Percentiles rank a stretch among this genome's conserved stretches.
These are phyloP conservation scores for Neonectria faginata DNA, from an alignment of 2,329 filamentous ascomycete genomes.

Conservation along the genomic window DNA sequence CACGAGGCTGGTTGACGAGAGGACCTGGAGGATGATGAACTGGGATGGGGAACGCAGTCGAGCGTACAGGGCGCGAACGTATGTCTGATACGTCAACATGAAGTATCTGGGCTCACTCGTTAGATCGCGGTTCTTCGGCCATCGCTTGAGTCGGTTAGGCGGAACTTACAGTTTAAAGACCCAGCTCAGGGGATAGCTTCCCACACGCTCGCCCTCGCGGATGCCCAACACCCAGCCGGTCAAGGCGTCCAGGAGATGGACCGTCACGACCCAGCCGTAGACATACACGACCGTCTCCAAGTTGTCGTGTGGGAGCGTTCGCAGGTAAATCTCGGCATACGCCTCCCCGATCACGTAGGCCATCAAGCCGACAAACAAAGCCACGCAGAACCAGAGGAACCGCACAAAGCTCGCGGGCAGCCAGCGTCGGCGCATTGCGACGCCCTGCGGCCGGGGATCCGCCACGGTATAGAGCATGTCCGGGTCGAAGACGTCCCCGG, in stretches of 20 bases:
- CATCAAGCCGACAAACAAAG: conserved; percentile 70
- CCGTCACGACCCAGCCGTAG: conserved; percentile 76
- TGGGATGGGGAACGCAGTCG: conserved; percentile 73
- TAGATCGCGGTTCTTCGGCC: conserved; percentile 16
- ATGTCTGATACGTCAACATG: conserved; percentile 77
- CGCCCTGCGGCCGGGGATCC: conserved; percentile 46
- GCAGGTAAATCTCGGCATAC: conserved; percentile 76
- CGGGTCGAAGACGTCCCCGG: conserved; percentile 54
- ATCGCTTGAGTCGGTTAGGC: neutral
- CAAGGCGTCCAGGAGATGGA: conserved; percentile 72
- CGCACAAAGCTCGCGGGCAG: conserved; percentile 75
- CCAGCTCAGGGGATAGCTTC: conserved; percentile 77
- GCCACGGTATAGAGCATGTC: conserved; percentile 46
- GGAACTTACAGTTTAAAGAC: conserved; percentile 73
- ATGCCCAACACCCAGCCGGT: conserved; percentile 76
- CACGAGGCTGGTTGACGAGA: conserved; percentile 73
- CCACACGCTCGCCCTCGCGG: conserved; percentile 73
- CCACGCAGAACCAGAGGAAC: conserved; percentile 77
- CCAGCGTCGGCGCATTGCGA: conserved; percentile 65
- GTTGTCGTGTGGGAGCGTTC: conserved; percentile 74
- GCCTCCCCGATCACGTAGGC: conserved; percentile 76
- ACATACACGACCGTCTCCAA: conserved; percentile 76
- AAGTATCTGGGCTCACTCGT: conserved; percentile 63
- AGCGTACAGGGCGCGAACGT: conserved; percentile 76
- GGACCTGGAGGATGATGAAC: conserved; percentile 73